phyloP scores from a whole-genome alignment of 768 basidiomycete species.

The Pisolithus tinctorius region DNA sequence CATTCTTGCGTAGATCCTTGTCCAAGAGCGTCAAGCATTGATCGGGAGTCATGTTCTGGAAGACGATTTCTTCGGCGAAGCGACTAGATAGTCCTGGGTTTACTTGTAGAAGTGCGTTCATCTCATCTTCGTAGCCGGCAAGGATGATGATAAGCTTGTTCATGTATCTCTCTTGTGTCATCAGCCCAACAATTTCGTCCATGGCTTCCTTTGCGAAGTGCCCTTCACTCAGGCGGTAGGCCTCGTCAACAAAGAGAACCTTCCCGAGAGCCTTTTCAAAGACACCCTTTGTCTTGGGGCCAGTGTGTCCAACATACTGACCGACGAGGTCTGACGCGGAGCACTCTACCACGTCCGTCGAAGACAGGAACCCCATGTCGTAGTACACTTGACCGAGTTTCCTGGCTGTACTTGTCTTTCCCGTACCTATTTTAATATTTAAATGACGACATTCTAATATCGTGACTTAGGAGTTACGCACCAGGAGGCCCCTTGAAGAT shows the following conservation, averaged over 20 bases:
- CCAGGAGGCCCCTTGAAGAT: conserved; percentile 71
- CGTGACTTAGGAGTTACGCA: conserved; percentile 18
- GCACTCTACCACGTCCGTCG: conserved; percentile 53
- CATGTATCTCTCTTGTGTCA: conserved; percentile 53
- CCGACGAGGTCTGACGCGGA: conserved; percentile 67
- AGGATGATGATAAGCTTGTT: conserved; percentile 60
- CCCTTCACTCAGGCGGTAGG: conserved; percentile 56
- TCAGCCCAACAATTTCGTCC: conserved; percentile 59
- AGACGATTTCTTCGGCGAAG: conserved; percentile 54
- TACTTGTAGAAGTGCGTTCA: conserved; percentile 50
- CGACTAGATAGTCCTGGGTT: conserved; percentile 64
- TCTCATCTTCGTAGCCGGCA: conserved; percentile 65
- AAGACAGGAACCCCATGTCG: conserved; percentile 53
- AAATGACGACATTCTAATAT: not conserved
- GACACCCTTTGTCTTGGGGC: conserved; percentile 53
- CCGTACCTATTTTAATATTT: conserved; percentile 38
- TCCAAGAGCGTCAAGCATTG: conserved; percentile 45
- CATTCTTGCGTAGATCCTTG: conserved; percentile 40
- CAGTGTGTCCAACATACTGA: conserved; percentile 66
- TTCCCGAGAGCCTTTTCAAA: conserved; percentile 62
- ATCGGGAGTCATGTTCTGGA: conserved; percentile 43
- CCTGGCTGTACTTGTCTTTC: conserved; percentile 56
- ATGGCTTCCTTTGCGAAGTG: conserved; percentile 65
- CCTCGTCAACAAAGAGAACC: conserved; percentile 69
- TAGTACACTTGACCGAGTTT: conserved; percentile 59